Percentiles rank a stretch among this genome's conserved stretches.
phyloP scores from a whole-genome alignment of 2,329 filamentous ascomycete species.

The Fusarium austroafricanum region DNA sequence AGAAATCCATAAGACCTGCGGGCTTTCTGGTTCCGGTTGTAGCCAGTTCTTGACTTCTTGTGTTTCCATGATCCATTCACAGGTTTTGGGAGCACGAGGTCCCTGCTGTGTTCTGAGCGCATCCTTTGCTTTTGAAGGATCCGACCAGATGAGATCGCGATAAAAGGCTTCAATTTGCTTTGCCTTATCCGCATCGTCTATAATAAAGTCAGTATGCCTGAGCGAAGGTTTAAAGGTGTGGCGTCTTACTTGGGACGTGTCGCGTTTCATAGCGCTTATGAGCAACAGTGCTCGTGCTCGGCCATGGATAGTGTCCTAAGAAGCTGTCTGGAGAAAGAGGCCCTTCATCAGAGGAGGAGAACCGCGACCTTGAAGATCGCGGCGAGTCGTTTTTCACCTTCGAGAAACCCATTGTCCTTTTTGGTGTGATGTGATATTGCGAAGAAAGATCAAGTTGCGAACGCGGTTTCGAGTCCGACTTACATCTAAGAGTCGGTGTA shows the following conservation, averaged over 20 bases:
- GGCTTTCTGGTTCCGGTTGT: constrained; percentile 8
- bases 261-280: constrained; percentile 23
- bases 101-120: constrained; percentile 25
- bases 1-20: constrained; percentile 19
- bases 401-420: constrained; percentile 14
- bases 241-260: constrained; percentile 16
- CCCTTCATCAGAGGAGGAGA: constrained; percentile 21
- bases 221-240: neutral
- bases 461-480: neutral
- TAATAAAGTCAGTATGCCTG: constrained; percentile 5
- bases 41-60: constrained; percentile 17
- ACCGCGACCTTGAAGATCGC: constrained; percentile 25
- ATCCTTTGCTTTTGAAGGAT: constrained; percentile 24
- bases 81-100: constrained; percentile 16
- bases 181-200: constrained; percentile 15
- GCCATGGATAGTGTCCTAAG: constrained; percentile 32
- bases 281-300: constrained; percentile 27
- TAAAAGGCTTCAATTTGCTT: constrained; percentile 28
- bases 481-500: constrained; percentile 31
- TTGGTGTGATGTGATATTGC: constrained; percentile 4
- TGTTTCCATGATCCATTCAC: constrained; percentile 27
- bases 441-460: constrained; percentile 3
- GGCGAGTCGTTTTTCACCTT: constrained; percentile 15
- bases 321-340: constrained; percentile 30
- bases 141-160: constrained; percentile 25